These are phyloP conservation scores for Candida verbasci DNA, from an alignment of 805 yeast species.

Conservation along the genomic window DNA sequence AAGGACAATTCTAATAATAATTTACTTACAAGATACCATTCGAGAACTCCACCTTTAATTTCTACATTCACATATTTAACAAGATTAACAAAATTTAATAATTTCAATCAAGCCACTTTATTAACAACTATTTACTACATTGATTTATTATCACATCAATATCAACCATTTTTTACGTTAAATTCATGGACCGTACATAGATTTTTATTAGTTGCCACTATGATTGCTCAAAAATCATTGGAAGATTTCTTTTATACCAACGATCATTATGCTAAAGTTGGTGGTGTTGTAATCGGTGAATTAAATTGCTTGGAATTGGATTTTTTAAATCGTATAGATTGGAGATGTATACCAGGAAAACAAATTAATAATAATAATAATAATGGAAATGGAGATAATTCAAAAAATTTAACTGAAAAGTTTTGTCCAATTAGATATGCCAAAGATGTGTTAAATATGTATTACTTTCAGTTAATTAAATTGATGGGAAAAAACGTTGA, in stretches of 20 bases:
- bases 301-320: conserved; percentile 85
- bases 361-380: conserved; percentile 11
- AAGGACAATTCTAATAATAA: conserved; percentile 13
- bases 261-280: conserved; percentile 91
- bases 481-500: conserved; percentile 34
- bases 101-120: conserved; percentile 77
- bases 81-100: conserved; percentile 77
- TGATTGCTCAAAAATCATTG: conserved; percentile 83
- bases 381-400: conserved; percentile 8
- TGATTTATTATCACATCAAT: conserved; percentile 75
- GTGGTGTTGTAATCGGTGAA: conserved; percentile 83
- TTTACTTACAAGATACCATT: conserved; percentile 81
- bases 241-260: conserved; percentile 95
- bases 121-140: conserved; percentile 85
- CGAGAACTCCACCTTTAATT: conserved; percentile 87
- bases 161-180: conserved; percentile 69
- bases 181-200: conserved; percentile 93
- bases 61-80: conserved; percentile 73
- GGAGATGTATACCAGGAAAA: conserved; percentile 47
- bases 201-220: conserved; percentile 83
- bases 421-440: conserved; percentile 24
- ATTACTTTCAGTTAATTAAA: conserved; percentile 35
- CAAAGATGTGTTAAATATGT: conserved; percentile 35
- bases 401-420: conserved; percentile 5
- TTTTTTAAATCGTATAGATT: conserved; percentile 73